These are phyloP conservation scores for Gigaspora rosea DNA, from an alignment of 192 early-diverging fungal genomes.

Conservation along the genomic window DNA sequence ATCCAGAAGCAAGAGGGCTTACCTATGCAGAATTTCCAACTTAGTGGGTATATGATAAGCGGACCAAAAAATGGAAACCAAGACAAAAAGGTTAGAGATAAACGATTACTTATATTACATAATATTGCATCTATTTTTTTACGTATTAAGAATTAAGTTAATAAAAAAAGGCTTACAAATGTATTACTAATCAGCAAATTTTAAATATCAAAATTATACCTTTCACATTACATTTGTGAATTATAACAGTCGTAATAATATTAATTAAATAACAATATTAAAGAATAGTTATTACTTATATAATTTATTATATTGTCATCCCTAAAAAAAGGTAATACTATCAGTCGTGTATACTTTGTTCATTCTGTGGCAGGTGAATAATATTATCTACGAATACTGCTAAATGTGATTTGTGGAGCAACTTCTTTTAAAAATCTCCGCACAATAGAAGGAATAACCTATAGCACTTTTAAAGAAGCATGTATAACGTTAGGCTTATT, in stretches of 20 bases:
- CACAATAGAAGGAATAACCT: conserved; percentile 10
- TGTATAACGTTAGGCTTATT: conserved; percentile 35
- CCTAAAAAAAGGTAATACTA: neutral
- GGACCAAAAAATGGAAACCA: conserved; percentile 18
- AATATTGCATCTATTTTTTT: no score
- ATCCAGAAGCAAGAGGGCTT: conserved; percentile 1
- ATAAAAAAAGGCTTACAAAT: no score
- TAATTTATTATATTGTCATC: no score
- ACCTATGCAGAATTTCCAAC: conserved; percentile 29
- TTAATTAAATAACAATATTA: no score
- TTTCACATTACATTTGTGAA: no score
- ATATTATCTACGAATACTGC: conserved; percentile 36
- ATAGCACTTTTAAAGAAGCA: conserved; percentile 35
- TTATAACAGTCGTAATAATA: no score
- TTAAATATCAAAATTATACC: no score
- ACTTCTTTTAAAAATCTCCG: conserved; percentile 33
- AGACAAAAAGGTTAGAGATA: conserved; percentile 22
- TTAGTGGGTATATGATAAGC: conserved; percentile 20
- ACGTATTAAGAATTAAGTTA: no score
- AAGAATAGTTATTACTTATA: no score
- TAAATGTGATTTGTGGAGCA: conserved; percentile 27
- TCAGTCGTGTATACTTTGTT: conserved; percentile 34
- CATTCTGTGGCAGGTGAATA: conserved; percentile 30
- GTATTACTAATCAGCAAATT: no score
- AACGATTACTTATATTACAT: no score